Conservation (phyloP, 306 rosid genomes). For the Malus sylvestris region DNA sequence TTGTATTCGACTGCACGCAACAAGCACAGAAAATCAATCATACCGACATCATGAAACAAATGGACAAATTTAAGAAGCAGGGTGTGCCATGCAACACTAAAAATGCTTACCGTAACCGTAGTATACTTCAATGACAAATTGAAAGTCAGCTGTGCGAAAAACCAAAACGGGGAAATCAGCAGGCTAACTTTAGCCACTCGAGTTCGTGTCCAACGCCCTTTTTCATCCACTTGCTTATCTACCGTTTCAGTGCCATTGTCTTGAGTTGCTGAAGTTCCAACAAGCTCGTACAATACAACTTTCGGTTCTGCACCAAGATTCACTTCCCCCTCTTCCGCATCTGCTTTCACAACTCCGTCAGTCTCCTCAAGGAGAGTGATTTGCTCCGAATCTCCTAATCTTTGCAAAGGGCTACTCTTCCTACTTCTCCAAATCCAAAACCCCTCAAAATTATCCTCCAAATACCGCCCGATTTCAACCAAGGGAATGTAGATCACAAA, state of each 20-base stretch:
- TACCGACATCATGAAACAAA: conserved; percentile 9
- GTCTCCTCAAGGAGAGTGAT: conserved; percentile 50
- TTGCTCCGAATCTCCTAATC: conserved; percentile 53
- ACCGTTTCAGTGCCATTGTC: conserved; percentile 18
- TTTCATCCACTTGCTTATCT: conserved; percentile 46
- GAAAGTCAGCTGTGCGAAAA: conserved; percentile 84
- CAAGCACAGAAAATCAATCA: conserved; percentile 19
- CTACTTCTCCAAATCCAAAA: conserved; percentile 51
- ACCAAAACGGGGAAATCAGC: conserved; percentile 87
- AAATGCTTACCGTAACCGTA: conserved; percentile 70
- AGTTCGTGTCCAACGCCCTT: conserved; percentile 84
- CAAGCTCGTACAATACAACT: conserved; percentile 2
- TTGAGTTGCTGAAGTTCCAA: conserved; percentile 12
- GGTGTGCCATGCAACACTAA: conserved; percentile 1
- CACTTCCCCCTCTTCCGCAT: conserved; percentile 33
- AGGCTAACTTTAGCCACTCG: conserved; percentile 89
- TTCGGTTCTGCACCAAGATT: conserved; percentile 8
- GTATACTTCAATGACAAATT: conserved; percentile 90
- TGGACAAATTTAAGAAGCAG: not conserved
- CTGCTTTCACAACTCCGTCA: conserved; percentile 11
- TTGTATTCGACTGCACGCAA: conserved; percentile 81
- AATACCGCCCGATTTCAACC: conserved; percentile 64
- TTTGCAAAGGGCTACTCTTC: conserved; percentile 21
- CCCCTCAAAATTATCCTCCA: conserved; percentile 58
- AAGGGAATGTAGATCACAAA: conserved; percentile 82